Evolutionary conservation across 2,329 filamentous ascomycete species (phyloP), one percentile per base, ranked within the genome.

Genomic region (Xenoacremonium recifei): DNA sequence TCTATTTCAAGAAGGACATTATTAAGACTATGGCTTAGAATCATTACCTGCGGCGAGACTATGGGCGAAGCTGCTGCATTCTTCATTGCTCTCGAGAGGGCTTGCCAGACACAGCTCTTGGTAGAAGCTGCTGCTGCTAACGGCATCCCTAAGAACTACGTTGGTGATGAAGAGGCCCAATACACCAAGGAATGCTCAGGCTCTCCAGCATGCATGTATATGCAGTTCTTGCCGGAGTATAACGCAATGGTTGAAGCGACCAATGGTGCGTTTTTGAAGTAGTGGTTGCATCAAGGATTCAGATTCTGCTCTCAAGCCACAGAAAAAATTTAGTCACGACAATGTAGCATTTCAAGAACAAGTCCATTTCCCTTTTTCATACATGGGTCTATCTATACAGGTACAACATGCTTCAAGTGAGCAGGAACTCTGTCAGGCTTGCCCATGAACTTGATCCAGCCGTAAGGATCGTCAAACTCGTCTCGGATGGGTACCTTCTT

Each of bases 41-140:
- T 89, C 4, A 59, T 89, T 30, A 87, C 83, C 0, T 80, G 84
- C 0, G 85, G 85, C 1, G 57, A 61, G 1, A 89, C 84, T 0
- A 82, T 89, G 3, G 85, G 85, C 47, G 85, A 88, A 62, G 84
- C 85, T 0, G 82, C 82, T 0, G 87, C 80, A 49, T 65, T 87
- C 40, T 88, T 87, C 57, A 79, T 79, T 3, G 64, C 81, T 4
- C 71, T 88, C 53, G 85, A 89, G 61, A 72, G 81, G 30, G 79
- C 76, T 7, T 89, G 85, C 51, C 73, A 81, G 39, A 71, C 84
- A 9, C 86, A 89, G 61, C 63, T 89, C 23, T 66, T 79, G 41
- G 77, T 80, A 12, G 85, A 89, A 61, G 80, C 82, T 0, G 84
- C 84, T 1, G 48, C 51, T 1, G 27, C 51, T 27, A 27, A 27